phyloP scores from a whole-genome alignment of 2,329 filamentous ascomycete species.

The Talaromyces pinophilus region DNA sequence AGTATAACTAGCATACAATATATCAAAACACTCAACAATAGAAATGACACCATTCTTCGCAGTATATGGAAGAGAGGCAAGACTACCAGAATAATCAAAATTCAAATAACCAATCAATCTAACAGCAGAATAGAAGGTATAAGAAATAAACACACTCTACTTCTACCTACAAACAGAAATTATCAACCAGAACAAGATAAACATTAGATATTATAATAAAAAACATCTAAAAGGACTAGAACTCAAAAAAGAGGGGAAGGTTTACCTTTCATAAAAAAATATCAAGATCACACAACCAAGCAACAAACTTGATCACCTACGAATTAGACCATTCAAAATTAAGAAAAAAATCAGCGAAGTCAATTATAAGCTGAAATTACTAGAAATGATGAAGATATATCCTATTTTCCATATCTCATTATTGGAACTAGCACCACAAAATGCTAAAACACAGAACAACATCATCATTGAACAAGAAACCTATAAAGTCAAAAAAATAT shows the following conservation, averaged over 20 bases:
- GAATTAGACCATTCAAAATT: not conserved
- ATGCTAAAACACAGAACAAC: not conserved
- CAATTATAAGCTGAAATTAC: slow-evolving; percentile 11
- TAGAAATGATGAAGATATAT: not conserved
- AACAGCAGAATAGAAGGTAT: not conserved
- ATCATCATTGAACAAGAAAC: not conserved
- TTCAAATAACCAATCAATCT: not conserved
- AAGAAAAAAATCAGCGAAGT: slow-evolving; percentile 14
- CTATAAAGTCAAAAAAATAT: not conserved
- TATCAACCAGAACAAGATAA: not conserved
- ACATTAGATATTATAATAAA: not conserved
- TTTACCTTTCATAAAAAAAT: not conserved
- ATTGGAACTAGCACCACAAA: slow-evolving; percentile 1
- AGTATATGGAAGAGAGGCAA: no score
- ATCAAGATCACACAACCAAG: not conserved
- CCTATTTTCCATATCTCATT: slow-evolving; percentile 7
- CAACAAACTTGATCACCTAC: not conserved
- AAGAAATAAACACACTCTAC: not conserved
- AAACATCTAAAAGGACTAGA: no score
- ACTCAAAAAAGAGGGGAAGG: not conserved
- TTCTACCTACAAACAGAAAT: not conserved
- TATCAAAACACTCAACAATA: not conserved
- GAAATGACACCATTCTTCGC: no score
- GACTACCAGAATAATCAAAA: not conserved
- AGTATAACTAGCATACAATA: no score